phyloP scores from a whole-genome alignment of 2,329 filamentous ascomycete species.

The Cladosporium oxysporum region DNA sequence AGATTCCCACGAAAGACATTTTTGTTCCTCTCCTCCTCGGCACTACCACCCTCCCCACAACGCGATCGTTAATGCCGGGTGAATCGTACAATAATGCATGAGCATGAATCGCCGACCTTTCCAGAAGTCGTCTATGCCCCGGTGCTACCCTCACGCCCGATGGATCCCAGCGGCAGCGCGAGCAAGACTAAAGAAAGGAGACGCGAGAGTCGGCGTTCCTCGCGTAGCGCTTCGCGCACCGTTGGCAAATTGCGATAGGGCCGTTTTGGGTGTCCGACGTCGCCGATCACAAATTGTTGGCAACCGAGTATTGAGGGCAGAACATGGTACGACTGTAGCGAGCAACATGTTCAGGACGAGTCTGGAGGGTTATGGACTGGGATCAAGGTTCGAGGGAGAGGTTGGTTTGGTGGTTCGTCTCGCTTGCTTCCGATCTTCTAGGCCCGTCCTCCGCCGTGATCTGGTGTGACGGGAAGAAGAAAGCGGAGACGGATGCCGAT shows the following conservation, averaged over 20 bases:
- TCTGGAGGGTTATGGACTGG: neutral
- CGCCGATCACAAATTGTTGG: neutral
- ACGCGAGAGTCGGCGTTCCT: neutral
- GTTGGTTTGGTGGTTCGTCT: neutral
- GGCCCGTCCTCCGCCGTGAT: neutral
- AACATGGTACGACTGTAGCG: neutral
- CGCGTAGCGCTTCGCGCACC: neutral
- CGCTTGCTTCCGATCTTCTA: conserved; percentile 11
- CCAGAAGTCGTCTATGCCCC: conserved; percentile 3
- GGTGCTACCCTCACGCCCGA: neutral
- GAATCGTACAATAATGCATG: neutral
- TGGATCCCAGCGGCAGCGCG: neutral
- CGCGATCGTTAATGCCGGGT: neutral
- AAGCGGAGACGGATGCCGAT: neutral
- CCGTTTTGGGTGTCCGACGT: neutral
- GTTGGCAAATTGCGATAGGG: conserved; percentile 6
- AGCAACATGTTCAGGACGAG: neutral
- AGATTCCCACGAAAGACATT: neutral
- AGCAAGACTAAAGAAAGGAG: conserved; percentile 11
- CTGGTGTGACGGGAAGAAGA: neutral
- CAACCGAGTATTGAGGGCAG: neutral
- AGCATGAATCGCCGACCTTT: conserved; percentile 8
- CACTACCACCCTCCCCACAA: neutral
- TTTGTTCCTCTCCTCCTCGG: neutral
- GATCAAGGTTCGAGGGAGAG: neutral